Evolutionary conservation across 345 rosid genomes (phyloP), one percentile per base, ranked within the genome.

Genomic region (Barbarea vulgaris): DNA sequence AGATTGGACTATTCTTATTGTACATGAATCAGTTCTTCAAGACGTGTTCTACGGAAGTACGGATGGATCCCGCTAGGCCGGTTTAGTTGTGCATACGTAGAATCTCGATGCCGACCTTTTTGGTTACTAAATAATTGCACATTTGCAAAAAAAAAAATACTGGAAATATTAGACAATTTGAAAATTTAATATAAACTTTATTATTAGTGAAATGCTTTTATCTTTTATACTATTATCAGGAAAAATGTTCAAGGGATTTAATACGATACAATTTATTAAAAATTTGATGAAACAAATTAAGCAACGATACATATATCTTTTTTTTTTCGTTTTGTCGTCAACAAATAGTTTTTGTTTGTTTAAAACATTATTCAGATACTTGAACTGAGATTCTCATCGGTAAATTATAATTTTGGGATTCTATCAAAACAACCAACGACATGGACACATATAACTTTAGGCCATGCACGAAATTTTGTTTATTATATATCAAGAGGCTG

Each of bases 1-100:
- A 31, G 50, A 60, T 18, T 2, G 7, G 69, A 76, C 66, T 76
- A 54, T 77, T 74, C 48, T 74, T 56, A 74, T 74, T 56, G 2
- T 17, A 55, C 41, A 62, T 69, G 65, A 27, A 34, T 10, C 34
- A 18, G 12, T 31, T 31, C 1, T 52, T 18, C 57, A 44, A 30
- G 58, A 54, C 57, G 41, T 69, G 57, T 61, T 69, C 70, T 41
- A 17, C 12, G 18, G 30, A 69, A 61, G 47, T 41, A 17, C 12
- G 25, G 30, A 69, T 61, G 62, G 54, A 53, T 37, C 58, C 73
- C 44, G 34, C 52, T 18, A 9, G 50, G 65, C 51, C 33, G 64
- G 53, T 36, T 37, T 9, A 67, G 59, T 42, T 75, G 59, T 44
- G 30, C 17, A 7, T 46, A 24, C 58, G 28, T 54, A 7, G 17